Evolutionary conservation across 2,329 filamentous ascomycete genomes (phyloP).

Genomic region (Tothia fuscella): DNA sequence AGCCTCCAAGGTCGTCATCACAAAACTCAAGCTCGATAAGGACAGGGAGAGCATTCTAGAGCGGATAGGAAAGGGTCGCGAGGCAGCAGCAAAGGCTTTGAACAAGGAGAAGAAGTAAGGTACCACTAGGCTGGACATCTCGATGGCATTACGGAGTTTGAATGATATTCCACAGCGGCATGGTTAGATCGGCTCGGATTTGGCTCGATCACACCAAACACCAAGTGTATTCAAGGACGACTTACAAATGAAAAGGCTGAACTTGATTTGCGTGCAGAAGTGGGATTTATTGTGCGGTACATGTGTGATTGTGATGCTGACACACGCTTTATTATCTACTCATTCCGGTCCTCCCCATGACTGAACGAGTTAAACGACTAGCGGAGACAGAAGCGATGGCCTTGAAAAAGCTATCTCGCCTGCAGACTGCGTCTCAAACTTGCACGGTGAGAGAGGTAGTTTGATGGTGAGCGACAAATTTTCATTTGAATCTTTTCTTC

Average conservation of each 20-base stretch:
- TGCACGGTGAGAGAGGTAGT: conserved; percentile 55
- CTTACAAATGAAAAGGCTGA: conserved; percentile 9
- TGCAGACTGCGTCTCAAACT: conserved; percentile 64
- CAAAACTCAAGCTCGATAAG: conserved; percentile 97
- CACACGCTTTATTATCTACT: conserved; percentile 56
- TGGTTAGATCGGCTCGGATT: not conserved
- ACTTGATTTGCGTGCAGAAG: no score
- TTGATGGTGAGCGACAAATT: conserved; percentile 74
- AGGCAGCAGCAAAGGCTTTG: conserved; percentile 60
- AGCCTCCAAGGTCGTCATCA: conserved; percentile 95
- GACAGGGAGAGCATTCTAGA: conserved; percentile 81
- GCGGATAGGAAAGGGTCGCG: conserved; percentile 70
- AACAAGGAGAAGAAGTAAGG: conserved; percentile 26
- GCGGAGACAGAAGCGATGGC: conserved; percentile 58
- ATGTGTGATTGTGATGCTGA: not conserved
- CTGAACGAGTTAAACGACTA: conserved; percentile 82
- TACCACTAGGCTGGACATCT: conserved; percentile 1
- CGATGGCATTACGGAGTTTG: conserved; percentile 8
- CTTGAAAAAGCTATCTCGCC: conserved; percentile 45
- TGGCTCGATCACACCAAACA: not conserved
- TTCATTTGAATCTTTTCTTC: not conserved
- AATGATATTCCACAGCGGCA: conserved; percentile 5
- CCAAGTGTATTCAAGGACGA: conserved; percentile 3
- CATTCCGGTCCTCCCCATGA: conserved; percentile 59
- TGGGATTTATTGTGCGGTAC: no score